Base-by-base conservation (phyloP, 2,329 filamentous ascomycete genomes). In the Alternaria ventricosa region DNA sequence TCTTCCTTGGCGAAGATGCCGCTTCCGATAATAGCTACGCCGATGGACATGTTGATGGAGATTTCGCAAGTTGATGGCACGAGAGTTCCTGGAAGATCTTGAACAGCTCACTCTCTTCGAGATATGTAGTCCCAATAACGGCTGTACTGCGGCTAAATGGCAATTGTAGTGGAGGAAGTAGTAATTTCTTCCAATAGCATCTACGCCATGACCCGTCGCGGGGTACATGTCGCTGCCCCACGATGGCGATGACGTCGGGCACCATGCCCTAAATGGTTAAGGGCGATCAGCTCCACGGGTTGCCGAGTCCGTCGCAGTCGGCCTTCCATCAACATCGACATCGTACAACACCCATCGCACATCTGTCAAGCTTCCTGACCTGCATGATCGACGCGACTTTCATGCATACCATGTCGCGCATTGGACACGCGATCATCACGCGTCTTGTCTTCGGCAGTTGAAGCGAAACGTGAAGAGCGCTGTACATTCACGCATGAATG, bases 1-100 rank as follows among this genome's bases (percentile, higher is more conserved):
- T 88, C 81, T 73, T 86, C 84, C 71, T 84, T 85, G 68, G 86
- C 86, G 70, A 90, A 90, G 70, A 90, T 87, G 71, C 88, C 88
- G 65, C 86, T 86, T 41, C 88, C 89, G 57, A 91, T 84, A 60
- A 91, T 83, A 47, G 89, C 89, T 45, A 90, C 81, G 63, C 86
- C 85, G 55, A 86, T 78, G n/a, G 78, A 69, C 72, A 74, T 53
- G 2, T 25, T 41, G 49, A 23, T 53, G 30, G 1, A 36, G 1
- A 23, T 41, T 33, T 23, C 10, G 12, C 28, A n/a, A 53, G 20
- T 41, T 18, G 20, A 13, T 25, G 28, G 20, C 49, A 53, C 49
- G 25, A 30, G 6, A 18, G 23, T 20, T 28, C 18, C 9, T 60
- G 9, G 28, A 45, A 36, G 20, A 51, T 28, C 33, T 45, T 43